These are phyloP conservation scores for Phylloporus sp. DNA, from an alignment of 768 basidiomycete genomes.

Conservation along the genomic window DNA sequence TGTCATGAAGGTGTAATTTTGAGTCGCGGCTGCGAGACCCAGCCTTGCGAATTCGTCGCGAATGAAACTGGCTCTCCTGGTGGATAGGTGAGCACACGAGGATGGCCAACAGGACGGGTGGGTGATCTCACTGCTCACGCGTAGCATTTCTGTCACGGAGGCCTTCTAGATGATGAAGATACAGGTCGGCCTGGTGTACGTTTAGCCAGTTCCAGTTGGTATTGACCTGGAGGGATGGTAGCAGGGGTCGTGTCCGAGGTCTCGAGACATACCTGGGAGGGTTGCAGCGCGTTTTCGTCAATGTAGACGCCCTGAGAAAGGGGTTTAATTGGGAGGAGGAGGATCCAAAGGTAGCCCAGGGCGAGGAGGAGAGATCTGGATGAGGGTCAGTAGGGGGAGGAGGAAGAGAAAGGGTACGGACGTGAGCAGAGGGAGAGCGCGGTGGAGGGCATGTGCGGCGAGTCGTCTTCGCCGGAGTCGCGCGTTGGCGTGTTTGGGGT, in stretches of 20 bases:
- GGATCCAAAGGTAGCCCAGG: conserved; percentile 77
- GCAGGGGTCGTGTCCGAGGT: not conserved
- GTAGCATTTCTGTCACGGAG: conserved; percentile 60
- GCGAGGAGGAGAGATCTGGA: conserved; percentile 53
- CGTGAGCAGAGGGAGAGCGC: conserved; percentile 30
- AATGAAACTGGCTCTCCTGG: conserved; percentile 63
- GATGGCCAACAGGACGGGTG: not conserved
- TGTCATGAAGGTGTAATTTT: conserved; percentile 58
- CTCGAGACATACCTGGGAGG: conserved; percentile 62
- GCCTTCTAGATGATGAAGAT: conserved; percentile 63
- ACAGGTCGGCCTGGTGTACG: conserved; percentile 81
- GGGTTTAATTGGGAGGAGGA: conserved; percentile 61
- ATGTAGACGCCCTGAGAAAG: conserved; percentile 73
- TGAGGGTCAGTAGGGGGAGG: not conserved
- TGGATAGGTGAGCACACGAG: not conserved
- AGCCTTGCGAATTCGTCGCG: conserved; percentile 62
- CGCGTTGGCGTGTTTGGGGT: conserved; percentile 30
- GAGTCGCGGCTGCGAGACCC: conserved; percentile 66
- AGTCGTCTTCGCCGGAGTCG: conserved; percentile 44
- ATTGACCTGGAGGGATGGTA: conserved; percentile 55
- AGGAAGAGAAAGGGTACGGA: conserved; percentile 9
- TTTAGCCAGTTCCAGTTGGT: conserved; percentile 91
- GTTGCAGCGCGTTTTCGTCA: conserved; percentile 94
- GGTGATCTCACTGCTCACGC: conserved; percentile 58
- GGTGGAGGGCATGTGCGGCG: conserved; percentile 32